Conservation (phyloP, 371 early-diverging fungal genomes). For the Syncephalastrum sp. region DNA sequence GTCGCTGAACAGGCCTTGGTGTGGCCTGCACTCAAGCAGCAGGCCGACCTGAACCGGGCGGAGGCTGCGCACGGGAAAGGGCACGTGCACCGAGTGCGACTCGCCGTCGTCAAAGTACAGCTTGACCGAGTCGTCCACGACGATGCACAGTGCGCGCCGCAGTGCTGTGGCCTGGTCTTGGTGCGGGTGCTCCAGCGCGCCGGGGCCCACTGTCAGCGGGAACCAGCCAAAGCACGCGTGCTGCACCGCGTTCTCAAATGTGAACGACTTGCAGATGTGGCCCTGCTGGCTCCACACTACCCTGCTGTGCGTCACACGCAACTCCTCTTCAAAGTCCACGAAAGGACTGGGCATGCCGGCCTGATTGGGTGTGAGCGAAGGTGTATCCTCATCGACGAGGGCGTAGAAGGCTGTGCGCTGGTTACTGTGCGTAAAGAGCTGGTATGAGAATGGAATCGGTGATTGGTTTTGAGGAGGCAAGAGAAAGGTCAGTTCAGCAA, state of each 20-base stretch:
- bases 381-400: too few species aligned
- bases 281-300: conserved; percentile 21
- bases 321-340: conserved; percentile 19
- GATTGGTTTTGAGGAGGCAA: too few species aligned
- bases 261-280: conserved; percentile 15
- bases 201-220: conserved; percentile 5
- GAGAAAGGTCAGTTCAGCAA: too few species aligned
- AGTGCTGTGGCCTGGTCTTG: conserved; percentile 5
- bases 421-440: too few species aligned
- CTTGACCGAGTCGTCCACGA: conserved; percentile 16
- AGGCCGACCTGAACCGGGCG: conserved; percentile 17
- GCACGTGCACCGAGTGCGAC: conserved; percentile 15
- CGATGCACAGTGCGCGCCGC: conserved; percentile 16
- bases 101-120: conserved; percentile 19
- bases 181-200: not conserved
- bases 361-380: too few species aligned
- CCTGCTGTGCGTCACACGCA: conserved; percentile 11
- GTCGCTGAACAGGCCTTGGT: conserved; percentile 5
- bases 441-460: too few species aligned
- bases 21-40: conserved; percentile 12
- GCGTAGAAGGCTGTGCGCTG: too few species aligned
- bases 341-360: too few species aligned
- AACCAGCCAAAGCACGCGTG: conserved; percentile 24
- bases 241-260: conserved; percentile 13
- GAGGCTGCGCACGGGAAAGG: conserved; percentile 13